These are phyloP conservation scores for Corchorus capsularis DNA, from an alignment of 345 rosid genomes.

Conservation along the genomic window DNA sequence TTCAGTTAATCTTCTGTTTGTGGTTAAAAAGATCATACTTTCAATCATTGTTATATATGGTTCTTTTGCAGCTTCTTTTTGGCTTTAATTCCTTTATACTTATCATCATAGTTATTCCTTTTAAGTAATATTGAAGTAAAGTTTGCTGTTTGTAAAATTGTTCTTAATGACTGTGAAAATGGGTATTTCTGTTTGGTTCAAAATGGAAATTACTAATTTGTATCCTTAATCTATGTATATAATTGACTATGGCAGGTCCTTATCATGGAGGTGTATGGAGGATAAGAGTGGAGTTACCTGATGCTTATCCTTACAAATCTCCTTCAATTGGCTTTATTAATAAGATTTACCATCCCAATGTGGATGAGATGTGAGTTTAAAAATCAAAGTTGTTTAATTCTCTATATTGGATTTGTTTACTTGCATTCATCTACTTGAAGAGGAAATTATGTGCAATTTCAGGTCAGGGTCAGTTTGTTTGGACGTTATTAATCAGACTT, in stretches of 20 bases:
- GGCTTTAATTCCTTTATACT: not conserved
- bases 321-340: conserved; percentile 59
- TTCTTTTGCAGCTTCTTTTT: not conserved
- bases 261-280: conserved; percentile 93
- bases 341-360: conserved; percentile 88
- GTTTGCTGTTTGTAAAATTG: not conserved
- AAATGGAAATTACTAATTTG: not conserved
- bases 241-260: conserved; percentile 58
- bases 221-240: not conserved
- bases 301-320: conserved; percentile 85
- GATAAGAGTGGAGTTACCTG: conserved; percentile 88
- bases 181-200: not conserved
- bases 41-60: not conserved
- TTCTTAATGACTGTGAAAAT: not conserved
- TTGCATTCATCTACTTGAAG: conserved; percentile 10
- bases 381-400: not conserved
- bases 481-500: conserved; percentile 86
- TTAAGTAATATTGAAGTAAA: not conserved
- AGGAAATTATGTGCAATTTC: conserved; percentile 27
- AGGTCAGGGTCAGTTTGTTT: conserved; percentile 82
- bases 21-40: not conserved
- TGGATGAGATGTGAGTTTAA: conserved; percentile 61
- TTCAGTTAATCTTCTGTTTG: not conserved
- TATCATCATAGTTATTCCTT: not conserved
- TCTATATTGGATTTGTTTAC: not conserved